These are phyloP conservation scores for Beauveria varroae DNA, from an alignment of 2,329 filamentous ascomycete species.

Conservation along the genomic window DNA sequence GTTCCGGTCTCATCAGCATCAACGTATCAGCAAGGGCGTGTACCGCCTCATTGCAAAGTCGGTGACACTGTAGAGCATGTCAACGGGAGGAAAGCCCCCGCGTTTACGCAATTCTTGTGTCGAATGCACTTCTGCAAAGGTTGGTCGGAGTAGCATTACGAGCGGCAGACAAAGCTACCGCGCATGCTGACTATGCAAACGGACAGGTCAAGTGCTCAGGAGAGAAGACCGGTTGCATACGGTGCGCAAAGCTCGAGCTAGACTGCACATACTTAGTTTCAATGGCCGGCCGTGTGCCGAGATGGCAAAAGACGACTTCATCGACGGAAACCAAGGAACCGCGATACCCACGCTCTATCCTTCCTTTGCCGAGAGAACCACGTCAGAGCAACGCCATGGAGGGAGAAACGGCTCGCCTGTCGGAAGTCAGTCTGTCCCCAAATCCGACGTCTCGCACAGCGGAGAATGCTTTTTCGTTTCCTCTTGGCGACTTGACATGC, in stretches of 20 bases:
- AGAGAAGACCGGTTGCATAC: neutral
- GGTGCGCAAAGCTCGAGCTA: neutral
- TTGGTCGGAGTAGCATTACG: neutral
- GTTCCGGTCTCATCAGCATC: neutral
- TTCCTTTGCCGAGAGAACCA: neutral
- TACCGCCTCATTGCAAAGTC: neutral
- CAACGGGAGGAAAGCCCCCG: neutral
- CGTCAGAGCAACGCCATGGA: neutral
- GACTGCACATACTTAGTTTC: neutral
- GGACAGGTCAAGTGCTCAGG: neutral
- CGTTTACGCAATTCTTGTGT: neutral
- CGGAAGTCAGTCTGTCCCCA: neutral
- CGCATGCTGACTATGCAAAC: neutral
- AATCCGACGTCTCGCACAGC: neutral
- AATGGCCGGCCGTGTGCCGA: neutral
- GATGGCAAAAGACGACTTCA: neutral
- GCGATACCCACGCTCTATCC: neutral
- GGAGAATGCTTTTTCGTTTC: neutral
- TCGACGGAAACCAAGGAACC: neutral
- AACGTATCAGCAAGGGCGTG: neutral
- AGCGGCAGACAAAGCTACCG: neutral
- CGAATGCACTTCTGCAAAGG: neutral
- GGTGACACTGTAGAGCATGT: neutral
- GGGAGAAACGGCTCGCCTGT: neutral
- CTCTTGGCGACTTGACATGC: neutral